phyloP scores from a whole-genome alignment of 1,139 yeast species.

The Yamadazyma kanchanaburiensis region DNA sequence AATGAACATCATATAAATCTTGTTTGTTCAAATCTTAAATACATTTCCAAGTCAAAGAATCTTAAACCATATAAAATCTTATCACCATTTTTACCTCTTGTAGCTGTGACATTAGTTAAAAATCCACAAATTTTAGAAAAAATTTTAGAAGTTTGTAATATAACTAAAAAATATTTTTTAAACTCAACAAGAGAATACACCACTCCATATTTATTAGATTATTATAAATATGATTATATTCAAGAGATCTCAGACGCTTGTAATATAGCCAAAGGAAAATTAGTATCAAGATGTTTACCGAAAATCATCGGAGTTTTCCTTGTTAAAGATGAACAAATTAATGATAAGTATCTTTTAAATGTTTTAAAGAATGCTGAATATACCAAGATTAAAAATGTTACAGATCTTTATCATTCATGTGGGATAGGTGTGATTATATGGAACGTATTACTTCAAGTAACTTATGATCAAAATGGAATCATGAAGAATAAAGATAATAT shows the following conservation, averaged over 20 bases:
- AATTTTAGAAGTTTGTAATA: constrained; percentile 63
- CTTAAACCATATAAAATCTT: constrained; percentile 67
- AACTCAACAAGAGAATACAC: constrained; percentile 70
- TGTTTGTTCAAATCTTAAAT: constrained; percentile 55
- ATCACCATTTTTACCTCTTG: constrained; percentile 73
- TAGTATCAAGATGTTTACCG: constrained; percentile 34
- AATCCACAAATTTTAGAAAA: constrained; percentile 55
- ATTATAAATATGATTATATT: constrained; percentile 60
- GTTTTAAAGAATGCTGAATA: constrained; percentile 56
- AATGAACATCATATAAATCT: constrained; percentile 63
- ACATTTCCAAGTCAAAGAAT: constrained; percentile 41
- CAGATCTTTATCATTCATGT: constrained; percentile 35
- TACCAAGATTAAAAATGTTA: constrained; percentile 27
- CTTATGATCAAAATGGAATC: constrained; percentile 25
- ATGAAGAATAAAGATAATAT: constrained; percentile 32
- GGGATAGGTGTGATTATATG: constrained; percentile 44
- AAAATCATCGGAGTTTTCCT: constrained; percentile 40
- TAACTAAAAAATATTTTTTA: constrained; percentile 60
- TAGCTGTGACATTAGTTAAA: constrained; percentile 65
- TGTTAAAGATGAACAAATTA: constrained; percentile 36
- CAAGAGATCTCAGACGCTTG: constrained; percentile 48
- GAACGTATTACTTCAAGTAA: constrained; percentile 38
- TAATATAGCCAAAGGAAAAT: constrained; percentile 28
- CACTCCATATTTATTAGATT: constrained; percentile 70
- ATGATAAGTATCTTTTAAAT: constrained; percentile 49